phyloP scores from a whole-genome alignment of 176 grass and related monocot species.

The Oryza meyeriana region DNA sequence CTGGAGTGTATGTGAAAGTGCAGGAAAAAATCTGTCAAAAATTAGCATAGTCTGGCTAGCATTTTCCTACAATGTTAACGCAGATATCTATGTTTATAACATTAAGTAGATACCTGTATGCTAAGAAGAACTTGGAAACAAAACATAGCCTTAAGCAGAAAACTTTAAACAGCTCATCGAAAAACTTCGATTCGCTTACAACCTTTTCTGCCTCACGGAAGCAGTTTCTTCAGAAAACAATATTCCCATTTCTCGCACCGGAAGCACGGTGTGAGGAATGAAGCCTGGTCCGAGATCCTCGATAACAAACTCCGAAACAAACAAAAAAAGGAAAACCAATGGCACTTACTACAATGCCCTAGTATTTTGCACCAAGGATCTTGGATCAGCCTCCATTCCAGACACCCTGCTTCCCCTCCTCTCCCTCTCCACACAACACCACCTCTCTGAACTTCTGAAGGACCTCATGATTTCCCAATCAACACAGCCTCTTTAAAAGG shows the following conservation, averaged over 20 bases:
- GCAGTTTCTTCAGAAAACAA: neutral
- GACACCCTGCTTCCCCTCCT: constrained; percentile 24
- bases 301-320: neutral
- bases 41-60: neutral
- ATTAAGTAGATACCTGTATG: neutral
- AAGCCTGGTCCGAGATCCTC: constrained; percentile 51
- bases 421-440: neutral
- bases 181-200: neutral
- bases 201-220: neutral
- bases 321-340: neutral
- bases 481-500: constrained; percentile 28
- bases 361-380: constrained; percentile 11
- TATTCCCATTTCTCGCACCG: fast-evolving
- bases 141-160: neutral
- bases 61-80: neutral
- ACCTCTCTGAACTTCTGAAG: neutral
- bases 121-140: neutral
- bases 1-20: neutral
- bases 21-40: neutral
- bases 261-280: constrained; percentile 38
- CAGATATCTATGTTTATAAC: neutral
- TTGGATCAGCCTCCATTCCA: constrained; percentile 59
- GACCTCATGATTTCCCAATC: constrained; percentile 43
- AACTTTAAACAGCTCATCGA: neutral
- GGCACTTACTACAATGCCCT: neutral